Evolutionary conservation across 768 basidiomycete species (phyloP).

Genomic region (Multifurca ochricompacta): DNA sequence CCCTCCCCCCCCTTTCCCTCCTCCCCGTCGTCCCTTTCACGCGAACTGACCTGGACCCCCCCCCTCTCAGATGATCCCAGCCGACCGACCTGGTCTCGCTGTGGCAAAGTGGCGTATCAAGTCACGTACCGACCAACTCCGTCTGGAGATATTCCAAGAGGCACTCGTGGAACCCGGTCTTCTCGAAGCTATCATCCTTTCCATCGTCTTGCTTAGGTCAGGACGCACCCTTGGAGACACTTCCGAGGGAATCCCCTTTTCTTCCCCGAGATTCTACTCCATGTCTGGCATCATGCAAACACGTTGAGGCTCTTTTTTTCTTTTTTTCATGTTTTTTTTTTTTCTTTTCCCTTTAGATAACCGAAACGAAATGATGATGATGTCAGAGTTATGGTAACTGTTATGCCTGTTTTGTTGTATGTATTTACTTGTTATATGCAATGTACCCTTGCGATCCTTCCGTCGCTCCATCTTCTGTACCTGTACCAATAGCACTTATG

Average conservation of each 20-base stretch:
- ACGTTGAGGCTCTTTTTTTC: too few relatives aligned
- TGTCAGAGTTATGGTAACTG: neutral
- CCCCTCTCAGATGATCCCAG: neutral
- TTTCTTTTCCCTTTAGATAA: too few relatives aligned
- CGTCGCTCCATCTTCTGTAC: neutral
- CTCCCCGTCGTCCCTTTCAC: too few relatives aligned
- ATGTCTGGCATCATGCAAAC: accelerated
- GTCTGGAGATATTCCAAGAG: slow-evolving; percentile 9
- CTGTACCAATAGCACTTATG: neutral
- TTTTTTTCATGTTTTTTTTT: too few relatives aligned
- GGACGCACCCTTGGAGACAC: slow-evolving; percentile 5
- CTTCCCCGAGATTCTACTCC: neutral
- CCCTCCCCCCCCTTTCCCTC: too few relatives aligned
- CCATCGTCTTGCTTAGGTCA: slow-evolving; percentile 1
- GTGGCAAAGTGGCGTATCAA: slow-evolving; percentile 11
- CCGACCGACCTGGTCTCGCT: slow-evolving; percentile 11
- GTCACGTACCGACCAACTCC: neutral
- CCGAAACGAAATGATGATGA: neutral
- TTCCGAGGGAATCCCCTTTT: neutral
- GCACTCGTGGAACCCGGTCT: slow-evolving; percentile 5
- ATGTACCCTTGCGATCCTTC: neutral
- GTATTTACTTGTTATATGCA: neutral
- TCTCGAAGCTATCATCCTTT: slow-evolving; percentile 12
- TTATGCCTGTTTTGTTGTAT: neutral
- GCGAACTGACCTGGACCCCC: too few relatives aligned